Evolutionary conservation across 352 stramenopile genomes (phyloP), one percentile per base, ranked within the genome.

Genomic region (Phytophthora ramorum): DNA sequence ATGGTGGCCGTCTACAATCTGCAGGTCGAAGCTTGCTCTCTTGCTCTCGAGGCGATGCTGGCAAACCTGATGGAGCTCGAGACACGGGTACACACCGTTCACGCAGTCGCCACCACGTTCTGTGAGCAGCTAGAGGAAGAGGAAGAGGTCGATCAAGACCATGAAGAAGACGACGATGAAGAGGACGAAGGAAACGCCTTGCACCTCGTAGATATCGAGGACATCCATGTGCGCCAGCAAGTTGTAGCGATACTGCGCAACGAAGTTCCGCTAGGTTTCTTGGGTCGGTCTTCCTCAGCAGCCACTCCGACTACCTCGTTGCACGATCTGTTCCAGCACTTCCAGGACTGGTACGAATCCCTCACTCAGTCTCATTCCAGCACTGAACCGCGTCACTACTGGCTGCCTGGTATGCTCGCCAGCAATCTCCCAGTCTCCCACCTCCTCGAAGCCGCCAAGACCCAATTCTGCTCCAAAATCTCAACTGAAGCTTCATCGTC

Each of bases 321-420:
- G 16, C 63, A 76, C 34, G 63, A 76, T 13, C 17, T 69, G 10
- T 14, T 76, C 3, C 69, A 71, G 20, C 69, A 73, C 49, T 73
- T 63, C 24, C 54, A 55, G 16, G 63, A 73, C 30, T 73, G 58
- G 69, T 22, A 62, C 45, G 6, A 43, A 2, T 71, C 57, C 19
- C 16, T 69, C 32, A 49, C 14, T 7, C n/a, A 41, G 3, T 16
- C 30, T 9, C 48, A 38, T 17, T 16, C 17, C 26, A 48, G n/a
- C 24, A 22, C 12, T 41, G 51, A 28, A 19, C 34, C 40, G 12
- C 20, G 12, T 56, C 35, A 37, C 9, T 66, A 54, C 57, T 73
- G 58, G 58, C 32, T 76, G 4, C 64, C 69, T 34, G 69, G 53
- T 1, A 13, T 76, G 7, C 48, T 70, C 7, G 49, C 51, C 2